Evolutionary conservation across 2,329 filamentous ascomycete species (phyloP), one percentile per base, ranked within the genome.

Genomic region (Fusarium ambrosium): DNA sequence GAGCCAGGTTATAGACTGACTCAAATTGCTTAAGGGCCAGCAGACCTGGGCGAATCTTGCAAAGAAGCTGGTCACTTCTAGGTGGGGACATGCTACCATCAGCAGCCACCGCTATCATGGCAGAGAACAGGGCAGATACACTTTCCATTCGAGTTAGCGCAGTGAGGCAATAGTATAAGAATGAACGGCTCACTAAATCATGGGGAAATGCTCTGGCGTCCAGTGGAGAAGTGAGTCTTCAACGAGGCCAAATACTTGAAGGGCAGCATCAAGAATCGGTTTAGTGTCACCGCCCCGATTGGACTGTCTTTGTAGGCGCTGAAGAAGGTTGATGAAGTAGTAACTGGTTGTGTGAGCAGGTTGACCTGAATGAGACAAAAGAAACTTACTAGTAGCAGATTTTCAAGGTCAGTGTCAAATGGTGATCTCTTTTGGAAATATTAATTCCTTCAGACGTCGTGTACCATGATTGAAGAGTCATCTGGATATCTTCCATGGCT

Each of bases 11-110:
- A 1, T 73, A 72, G 0, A 66, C 61, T 0, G 62, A 53, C 10
- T 73, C 70, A 1, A 72, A 73, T 1, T 73, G 70, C 0, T 53
- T 53, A 0, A 53, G 48, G 16, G 48, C 48, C 10, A 53, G 48
- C 1, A 53, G 24, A 29, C 48, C 48, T 29, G 48, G 48, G 48
- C 48, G 48, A 8, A 53, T 53, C 48, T 53, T 53, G 24, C 24
- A 53, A 8, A 53, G 48, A 3, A 53, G 48, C 16, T 53, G 10
- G 48, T 53, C 48, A 7, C 48, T 53, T 29, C 9, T 53, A 4
- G 48, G 48, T 2, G 48, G 48, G 0, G 24, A 53, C 48, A 53
- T 53, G 9, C 48, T 53, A 29, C 48, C 48, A 29, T 53, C 48
- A 10, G 48, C 48, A 18, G 48, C 48, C 9, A 53, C 48, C 1